Evolutionary conservation across 164 flowering plant species (phyloP).

Genomic region (Sextonia rubra): DNA sequence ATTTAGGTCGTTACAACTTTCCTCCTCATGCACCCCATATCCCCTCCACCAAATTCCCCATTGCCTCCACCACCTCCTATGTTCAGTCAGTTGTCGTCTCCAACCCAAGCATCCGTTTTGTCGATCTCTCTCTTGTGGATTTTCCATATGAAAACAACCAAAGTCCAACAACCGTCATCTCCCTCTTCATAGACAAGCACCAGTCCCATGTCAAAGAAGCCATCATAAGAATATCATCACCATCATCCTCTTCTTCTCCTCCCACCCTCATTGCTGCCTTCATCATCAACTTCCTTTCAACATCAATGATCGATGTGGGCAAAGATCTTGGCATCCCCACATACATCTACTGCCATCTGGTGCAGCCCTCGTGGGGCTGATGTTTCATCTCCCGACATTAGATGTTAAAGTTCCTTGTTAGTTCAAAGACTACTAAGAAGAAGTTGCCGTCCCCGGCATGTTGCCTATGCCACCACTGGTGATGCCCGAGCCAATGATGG

Average conservation of each 20-base stretch:
- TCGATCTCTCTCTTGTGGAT: constrained; percentile 6
- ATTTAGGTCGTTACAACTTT: no score
- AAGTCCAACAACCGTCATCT: neutral
- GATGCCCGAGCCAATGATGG: constrained; percentile 10
- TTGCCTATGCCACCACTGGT: constrained; percentile 14
- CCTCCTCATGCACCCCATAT: neutral
- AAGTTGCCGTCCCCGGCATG: constrained; percentile 17
- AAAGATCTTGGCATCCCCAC: constrained; percentile 29
- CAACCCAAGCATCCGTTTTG: constrained; percentile 4
- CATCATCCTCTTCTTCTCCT: neutral
- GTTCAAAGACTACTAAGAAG: constrained; percentile 6
- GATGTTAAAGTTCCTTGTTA: constrained; percentile 5
- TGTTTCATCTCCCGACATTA: constrained; percentile 20
- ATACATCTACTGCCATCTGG: constrained; percentile 34
- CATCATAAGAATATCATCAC: neutral
- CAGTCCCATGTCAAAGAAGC: constrained; percentile 8
- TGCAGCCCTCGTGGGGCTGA: constrained; percentile 18
- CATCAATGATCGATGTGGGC: constrained; percentile 34
- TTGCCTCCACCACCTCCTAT: neutral
- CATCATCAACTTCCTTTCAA: constrained; percentile 24
- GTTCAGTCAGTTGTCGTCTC: neutral
- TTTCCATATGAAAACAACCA: neutral
- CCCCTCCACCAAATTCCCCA: neutral
- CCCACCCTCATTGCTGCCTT: constrained; percentile 5
- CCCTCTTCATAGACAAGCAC: constrained; percentile 10